phyloP scores from a whole-genome alignment of 768 basidiomycete species.

The Pisolithus albus region DNA sequence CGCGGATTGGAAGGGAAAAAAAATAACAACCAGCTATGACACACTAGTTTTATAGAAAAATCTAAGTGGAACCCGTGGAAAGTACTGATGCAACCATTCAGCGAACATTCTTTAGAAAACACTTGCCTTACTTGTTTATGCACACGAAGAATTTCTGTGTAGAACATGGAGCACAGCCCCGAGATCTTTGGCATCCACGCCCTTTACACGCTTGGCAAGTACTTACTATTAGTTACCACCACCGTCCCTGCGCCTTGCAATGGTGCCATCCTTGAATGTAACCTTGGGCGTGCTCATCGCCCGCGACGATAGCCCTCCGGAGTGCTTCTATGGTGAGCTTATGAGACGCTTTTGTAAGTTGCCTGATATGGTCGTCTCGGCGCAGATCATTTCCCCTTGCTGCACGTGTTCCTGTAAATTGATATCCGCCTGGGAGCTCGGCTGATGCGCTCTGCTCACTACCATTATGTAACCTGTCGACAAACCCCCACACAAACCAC shows the following conservation, averaged over 20 bases:
- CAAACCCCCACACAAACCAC: neutral
- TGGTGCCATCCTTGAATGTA: neutral
- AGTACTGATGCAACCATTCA: too few relatives aligned
- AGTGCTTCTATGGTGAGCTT: too few relatives aligned
- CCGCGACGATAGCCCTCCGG: neutral
- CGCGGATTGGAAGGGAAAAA: neutral
- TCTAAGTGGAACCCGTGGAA: neutral
- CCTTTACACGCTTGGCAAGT: neutral
- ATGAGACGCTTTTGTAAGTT: neutral
- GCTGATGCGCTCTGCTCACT: too few relatives aligned
- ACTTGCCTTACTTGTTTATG: neutral
- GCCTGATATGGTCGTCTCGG: slow-evolving; percentile 13
- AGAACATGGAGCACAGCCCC: neutral
- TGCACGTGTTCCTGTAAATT: neutral
- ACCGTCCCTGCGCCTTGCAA: neutral
- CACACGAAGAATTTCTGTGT: neutral
- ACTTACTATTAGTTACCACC: neutral
- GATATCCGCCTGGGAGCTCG: too few relatives aligned
- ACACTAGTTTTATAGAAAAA: slow-evolving; percentile 6
- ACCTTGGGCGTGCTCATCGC: neutral
- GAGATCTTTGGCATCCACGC: neutral
- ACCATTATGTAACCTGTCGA: too few relatives aligned
- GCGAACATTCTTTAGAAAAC: neutral
- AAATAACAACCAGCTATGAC: neutral
- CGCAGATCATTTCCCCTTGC: slow-evolving; percentile 14